Evolutionary conservation across 345 rosid species (phyloP).

Genomic region (Melaleuca quinquenervia): DNA sequence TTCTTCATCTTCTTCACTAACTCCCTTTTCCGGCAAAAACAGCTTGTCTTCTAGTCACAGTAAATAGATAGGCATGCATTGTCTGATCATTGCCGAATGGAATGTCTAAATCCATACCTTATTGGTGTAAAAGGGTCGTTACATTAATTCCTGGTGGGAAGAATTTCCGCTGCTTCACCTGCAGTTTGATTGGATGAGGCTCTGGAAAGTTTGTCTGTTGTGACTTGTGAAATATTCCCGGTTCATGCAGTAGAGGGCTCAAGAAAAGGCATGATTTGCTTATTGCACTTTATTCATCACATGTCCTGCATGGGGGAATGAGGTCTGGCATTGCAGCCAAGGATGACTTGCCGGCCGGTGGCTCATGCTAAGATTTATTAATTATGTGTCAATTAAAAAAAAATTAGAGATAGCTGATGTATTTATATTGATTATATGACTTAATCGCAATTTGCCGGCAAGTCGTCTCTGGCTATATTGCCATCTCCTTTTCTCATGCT

Average conservation of each 20-base stretch:
- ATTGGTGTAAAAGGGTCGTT: neutral
- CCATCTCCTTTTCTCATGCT: constrained; percentile 47
- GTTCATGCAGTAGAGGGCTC: neutral
- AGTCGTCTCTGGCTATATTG: constrained; percentile 48
- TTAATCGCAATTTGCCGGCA: constrained; percentile 20
- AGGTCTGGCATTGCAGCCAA: constrained; percentile 50
- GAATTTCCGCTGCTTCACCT: neutral
- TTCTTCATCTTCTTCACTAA: neutral
- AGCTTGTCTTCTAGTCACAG: neutral
- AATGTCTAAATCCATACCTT: neutral
- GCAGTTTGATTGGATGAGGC: neutral
- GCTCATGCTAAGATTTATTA: neutral
- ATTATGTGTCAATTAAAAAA: too few relatives aligned
- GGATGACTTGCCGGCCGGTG: constrained; percentile 72
- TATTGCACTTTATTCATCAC: constrained; percentile 16
- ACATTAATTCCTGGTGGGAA: neutral
- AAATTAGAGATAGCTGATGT: neutral
- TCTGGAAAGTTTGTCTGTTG: neutral
- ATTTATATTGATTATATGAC: neutral
- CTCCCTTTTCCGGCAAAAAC: constrained; percentile 21
- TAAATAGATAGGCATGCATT: neutral
- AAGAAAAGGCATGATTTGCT: neutral
- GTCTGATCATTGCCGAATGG: neutral
- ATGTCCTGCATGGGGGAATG: constrained; percentile 48
- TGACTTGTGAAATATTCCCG: neutral